Conservation (phyloP, 1,139 yeast genomes). For the Candida glucosophila region DNA sequence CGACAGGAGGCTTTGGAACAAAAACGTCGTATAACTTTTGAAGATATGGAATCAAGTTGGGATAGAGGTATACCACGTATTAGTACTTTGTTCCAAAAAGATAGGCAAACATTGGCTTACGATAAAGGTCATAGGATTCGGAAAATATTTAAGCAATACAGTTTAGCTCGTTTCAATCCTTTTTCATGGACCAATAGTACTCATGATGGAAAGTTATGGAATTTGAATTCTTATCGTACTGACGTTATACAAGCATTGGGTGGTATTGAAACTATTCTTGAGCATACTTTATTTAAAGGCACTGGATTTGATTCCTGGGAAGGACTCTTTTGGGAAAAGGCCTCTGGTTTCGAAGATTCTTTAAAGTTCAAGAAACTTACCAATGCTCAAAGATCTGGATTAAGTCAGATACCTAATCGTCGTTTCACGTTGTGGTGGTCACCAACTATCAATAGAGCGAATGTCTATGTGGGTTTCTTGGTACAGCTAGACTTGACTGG, state of each 20-base stretch:
- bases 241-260: constrained; percentile 97
- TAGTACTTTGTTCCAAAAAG: constrained; percentile 90
- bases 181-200: constrained; percentile 95
- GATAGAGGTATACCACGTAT: constrained; percentile 96
- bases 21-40: constrained; percentile 80
- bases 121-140: constrained; percentile 92
- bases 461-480: constrained; percentile 94
- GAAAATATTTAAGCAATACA: constrained; percentile 67
- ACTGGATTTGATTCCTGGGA: constrained; percentile 99
- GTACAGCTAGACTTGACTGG: constrained; percentile 97
- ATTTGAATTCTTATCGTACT: constrained; percentile 82
- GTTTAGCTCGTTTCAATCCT: constrained; percentile 67
- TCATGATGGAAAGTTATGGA: constrained; percentile 97
- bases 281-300: constrained; percentile 90
- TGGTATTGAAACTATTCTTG: constrained; percentile 92
- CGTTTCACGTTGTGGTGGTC: constrained; percentile 99
- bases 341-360: constrained; percentile 94
- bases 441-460: constrained; percentile 96
- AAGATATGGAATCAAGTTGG: constrained; percentile 92
- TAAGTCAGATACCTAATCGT: constrained; percentile 96
- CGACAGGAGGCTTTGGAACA: constrained; percentile 83
- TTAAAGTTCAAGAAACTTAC: constrained; percentile 90
- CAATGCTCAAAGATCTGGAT: constrained; percentile 95
- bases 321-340: constrained; percentile 97
- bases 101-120: constrained; percentile 87